Evolutionary conservation across 257 asterid genomes (phyloP), one percentile per base, ranked within the genome.

Genomic region (Pogostemon cablin): DNA sequence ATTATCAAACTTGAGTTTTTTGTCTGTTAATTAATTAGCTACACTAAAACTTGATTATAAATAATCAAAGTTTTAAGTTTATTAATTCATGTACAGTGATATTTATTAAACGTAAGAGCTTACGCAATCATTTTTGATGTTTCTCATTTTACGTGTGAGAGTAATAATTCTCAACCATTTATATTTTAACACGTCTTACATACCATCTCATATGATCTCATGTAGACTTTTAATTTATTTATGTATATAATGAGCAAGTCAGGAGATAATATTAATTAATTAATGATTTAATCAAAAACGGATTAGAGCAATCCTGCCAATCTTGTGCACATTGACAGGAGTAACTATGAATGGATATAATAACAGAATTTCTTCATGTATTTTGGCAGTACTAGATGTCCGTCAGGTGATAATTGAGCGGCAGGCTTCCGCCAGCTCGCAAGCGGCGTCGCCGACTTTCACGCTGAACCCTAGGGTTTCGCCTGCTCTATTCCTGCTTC

Each of bases 31-130:
- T 15, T 15, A 10, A 8, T 25, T 50, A 11, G 56, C 5, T 25
- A 50, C n/a, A 25, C 56, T 50, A 50, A 11, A 50, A 9, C 20
- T 17, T 50, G 34, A 50, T 50, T 50, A 12, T 12, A 50, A 4
- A 50, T n/a, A 50, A 50, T 15, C 57, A 55, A 55, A 43, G 3
- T 42, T 12, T 37, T 44, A 12, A 49, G 65, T 58, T 46, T 58
- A 32, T 61, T 25, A 6, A 50, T 59, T 15, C 15, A 15, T 59
- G 48, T 9, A 49, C 38, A 35, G 63, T 39, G 41, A 67, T 59
- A 4, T 67, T 43, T 12, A 55, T 49, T 64, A 39, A 7, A 4
- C 87, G 87, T 77, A 80, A 83, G 81, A 69, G 85, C 85, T 75
- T 78, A 78, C 85, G 82, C 73, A 70, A 56, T 66, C 74, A 35